Evolutionary conservation across 208 protist species (phyloP).

Genomic region (Spongospora subterranea): DNA sequence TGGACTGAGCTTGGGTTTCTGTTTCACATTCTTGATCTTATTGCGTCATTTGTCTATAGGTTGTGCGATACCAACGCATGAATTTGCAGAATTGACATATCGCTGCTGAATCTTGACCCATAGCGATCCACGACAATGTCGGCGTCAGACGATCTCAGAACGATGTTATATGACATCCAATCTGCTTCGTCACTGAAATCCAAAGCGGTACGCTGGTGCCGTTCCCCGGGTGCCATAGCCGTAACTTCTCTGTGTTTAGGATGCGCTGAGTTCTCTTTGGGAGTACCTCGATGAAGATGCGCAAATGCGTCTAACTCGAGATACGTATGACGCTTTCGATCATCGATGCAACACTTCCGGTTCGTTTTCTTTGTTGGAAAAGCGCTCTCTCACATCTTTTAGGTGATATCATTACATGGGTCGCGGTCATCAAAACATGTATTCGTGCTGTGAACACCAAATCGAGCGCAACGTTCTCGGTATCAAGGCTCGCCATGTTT

Average conservation of each 20-base stretch:
- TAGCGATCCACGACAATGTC: too few relatives aligned
- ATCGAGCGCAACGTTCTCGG: background rate
- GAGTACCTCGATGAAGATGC: background rate
- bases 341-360: background rate
- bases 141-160: too few relatives aligned
- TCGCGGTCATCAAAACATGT: background rate
- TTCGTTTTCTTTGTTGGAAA: background rate
- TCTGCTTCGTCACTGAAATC: background rate
- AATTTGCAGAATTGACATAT: too few relatives aligned
- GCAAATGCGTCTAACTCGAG: too few relatives aligned
- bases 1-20: too few relatives aligned
- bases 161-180: background rate
- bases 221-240: background rate
- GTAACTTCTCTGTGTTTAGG: background rate
- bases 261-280: background rate
- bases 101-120: too few relatives aligned
- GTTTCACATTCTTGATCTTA: too few relatives aligned
- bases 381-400: background rate
- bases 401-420: conserved; percentile 1
- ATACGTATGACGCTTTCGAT: too few relatives aligned
- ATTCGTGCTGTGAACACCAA: conserved; percentile 2
- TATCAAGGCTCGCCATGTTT: conserved; percentile 5
- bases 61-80: too few relatives aligned
- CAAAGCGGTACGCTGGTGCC: background rate
- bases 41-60: too few relatives aligned